phyloP scores from a whole-genome alignment of 495 filamentous ascomycete species.

The Pseudoneurospora amorphoporcata region DNA sequence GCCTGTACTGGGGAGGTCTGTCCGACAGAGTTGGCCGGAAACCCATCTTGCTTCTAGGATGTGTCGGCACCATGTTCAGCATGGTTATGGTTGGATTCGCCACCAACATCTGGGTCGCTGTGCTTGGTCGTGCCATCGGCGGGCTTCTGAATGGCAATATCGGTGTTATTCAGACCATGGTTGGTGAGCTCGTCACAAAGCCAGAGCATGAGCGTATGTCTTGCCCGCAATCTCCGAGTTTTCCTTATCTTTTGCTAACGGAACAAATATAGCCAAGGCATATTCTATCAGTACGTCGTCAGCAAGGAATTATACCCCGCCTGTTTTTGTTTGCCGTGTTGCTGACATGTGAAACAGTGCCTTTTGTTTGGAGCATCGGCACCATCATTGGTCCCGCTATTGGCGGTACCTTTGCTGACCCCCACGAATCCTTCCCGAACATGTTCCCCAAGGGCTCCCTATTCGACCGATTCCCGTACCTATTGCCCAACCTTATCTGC shows the following conservation, averaged over 20 bases:
- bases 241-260: conserved; percentile 14
- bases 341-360: conserved; percentile 38
- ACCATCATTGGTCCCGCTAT: conserved; percentile 77
- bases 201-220: conserved; percentile 74
- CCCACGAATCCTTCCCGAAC: conserved; percentile 55
- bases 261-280: conserved; percentile 47
- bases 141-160: conserved; percentile 82
- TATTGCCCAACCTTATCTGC: conserved; percentile 73
- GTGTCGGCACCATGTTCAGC: conserved; percentile 67
- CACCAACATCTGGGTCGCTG: conserved; percentile 65
- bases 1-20: conserved; percentile 75
- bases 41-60: conserved; percentile 69
- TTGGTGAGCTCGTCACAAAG: conserved; percentile 67
- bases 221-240: neutral
- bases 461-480: conserved; percentile 71
- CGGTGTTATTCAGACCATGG: conserved; percentile 88
- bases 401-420: conserved; percentile 68
- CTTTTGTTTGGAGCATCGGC: conserved; percentile 79
- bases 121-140: conserved; percentile 63
- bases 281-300: conserved; percentile 49
- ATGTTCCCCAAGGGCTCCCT: conserved; percentile 51
- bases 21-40: conserved; percentile 79
- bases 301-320: neutral
- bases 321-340: neutral
- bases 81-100: conserved; percentile 77